A percentile compares a stretch with the other conserved stretches of the same genome.
phyloP scores from a whole-genome alignment of 176 grass and related monocot genomes.

The Raddia guianensis region DNA sequence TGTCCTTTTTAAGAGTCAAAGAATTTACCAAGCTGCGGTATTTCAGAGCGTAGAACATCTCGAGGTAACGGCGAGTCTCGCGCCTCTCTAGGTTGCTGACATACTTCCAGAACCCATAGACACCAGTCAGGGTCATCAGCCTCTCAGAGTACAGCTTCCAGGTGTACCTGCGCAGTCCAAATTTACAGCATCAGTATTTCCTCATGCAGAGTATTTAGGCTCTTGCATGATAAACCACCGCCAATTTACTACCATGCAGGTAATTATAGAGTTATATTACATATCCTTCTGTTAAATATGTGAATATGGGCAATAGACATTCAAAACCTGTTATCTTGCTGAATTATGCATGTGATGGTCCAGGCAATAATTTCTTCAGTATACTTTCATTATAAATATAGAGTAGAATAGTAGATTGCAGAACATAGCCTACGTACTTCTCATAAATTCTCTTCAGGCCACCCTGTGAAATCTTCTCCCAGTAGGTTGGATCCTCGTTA shows the following conservation, averaged over 20 bases:
- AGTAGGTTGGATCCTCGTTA: slow-evolving; percentile 64
- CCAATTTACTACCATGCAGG: neutral
- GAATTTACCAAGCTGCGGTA: slow-evolving; percentile 77
- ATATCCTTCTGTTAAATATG: neutral
- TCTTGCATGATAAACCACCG: neutral
- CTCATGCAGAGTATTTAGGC: neutral
- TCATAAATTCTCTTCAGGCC: slow-evolving; percentile 90
- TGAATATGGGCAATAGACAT: neutral
- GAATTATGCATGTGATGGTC: neutral
- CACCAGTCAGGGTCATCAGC: slow-evolving; percentile 95
- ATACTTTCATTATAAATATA: neutral
- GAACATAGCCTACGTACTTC: slow-evolving; percentile 46
- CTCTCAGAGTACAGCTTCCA: slow-evolving; percentile 99
- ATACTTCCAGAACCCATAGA: slow-evolving; percentile 97
- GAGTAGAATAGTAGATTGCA: neutral
- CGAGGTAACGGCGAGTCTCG: slow-evolving; percentile 86
- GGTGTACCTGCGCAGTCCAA: slow-evolving; percentile 67
- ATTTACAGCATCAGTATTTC: slow-evolving; percentile 25
- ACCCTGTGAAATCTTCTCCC: slow-evolving; percentile 84
- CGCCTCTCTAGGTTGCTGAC: slow-evolving; percentile 94
- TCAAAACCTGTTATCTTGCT: neutral
- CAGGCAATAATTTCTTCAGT: neutral
- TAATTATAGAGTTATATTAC: neutral
- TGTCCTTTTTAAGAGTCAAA: neutral
- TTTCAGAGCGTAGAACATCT: slow-evolving; percentile 98